phyloP scores from a whole-genome alignment of 2,329 filamentous ascomycete species.

The Fusarium gaditjirri region DNA sequence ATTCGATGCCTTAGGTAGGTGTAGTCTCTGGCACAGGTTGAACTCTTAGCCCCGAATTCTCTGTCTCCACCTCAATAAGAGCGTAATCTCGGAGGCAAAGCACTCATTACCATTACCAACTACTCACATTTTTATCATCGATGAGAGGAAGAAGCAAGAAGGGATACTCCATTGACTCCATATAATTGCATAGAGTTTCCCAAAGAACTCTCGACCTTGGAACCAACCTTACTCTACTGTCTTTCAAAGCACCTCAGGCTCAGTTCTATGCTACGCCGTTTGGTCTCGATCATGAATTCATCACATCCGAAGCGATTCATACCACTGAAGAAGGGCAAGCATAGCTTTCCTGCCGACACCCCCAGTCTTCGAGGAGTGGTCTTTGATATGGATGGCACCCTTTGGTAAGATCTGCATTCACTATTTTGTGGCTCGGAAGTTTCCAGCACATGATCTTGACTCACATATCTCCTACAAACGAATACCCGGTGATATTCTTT shows the following conservation, averaged over 20 bases:
- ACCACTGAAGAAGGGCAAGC: constrained; percentile 58
- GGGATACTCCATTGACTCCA: neutral
- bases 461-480: constrained; percentile 21
- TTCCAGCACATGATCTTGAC: neutral
- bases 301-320: constrained; percentile 62
- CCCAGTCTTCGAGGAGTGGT: constrained; percentile 70
- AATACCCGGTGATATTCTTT: neutral
- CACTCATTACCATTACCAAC: constrained; percentile 21
- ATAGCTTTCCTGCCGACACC: constrained; percentile 45
- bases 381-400: constrained; percentile 95
- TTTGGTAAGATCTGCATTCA: constrained; percentile 72
- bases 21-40: neutral
- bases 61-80: constrained; percentile 28
- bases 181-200: neutral
- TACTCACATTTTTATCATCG: neutral
- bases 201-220: neutral
- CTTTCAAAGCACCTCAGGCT: neutral
- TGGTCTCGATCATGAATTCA: constrained; percentile 57
- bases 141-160: neutral
- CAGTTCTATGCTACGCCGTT: constrained; percentile 39
- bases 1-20: neutral
- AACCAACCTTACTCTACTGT: neutral
- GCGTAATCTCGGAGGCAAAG: constrained; percentile 34
- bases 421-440: neutral
- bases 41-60: constrained; percentile 14